A percentile compares a stretch with the other conserved stretches of the same genome.
Evolutionary conservation across 345 rosid species (phyloP).

Genomic region (Crucihimalaya himalaica): DNA sequence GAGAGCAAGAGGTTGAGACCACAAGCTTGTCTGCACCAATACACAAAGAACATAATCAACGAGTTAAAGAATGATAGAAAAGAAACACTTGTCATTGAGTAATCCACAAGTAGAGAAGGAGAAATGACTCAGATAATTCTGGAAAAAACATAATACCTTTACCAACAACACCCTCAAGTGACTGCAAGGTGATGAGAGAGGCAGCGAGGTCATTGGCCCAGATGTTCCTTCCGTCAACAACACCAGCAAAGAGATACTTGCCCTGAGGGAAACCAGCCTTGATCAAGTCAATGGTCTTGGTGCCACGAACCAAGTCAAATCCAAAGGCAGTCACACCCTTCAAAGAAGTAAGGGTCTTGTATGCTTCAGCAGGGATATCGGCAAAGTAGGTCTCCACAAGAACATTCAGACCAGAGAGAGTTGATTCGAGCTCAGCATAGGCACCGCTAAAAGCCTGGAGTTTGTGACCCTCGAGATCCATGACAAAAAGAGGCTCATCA

Average conservation of each 20-base stretch:
- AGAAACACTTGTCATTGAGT: not conserved
- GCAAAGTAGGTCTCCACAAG: slow-evolving; percentile 93
- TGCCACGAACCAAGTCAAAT: slow-evolving; percentile 89
- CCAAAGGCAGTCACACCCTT: slow-evolving; percentile 85
- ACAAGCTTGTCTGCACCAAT: slow-evolving; percentile 76
- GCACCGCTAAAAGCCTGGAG: slow-evolving; percentile 82
- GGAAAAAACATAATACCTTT: slow-evolving; percentile 54
- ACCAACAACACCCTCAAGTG: slow-evolving; percentile 78
- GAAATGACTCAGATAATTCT: not conserved
- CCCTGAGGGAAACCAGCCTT: slow-evolving; percentile 76
- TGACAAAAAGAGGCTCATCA: slow-evolving; percentile 86
- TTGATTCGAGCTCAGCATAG: slow-evolving; percentile 74
- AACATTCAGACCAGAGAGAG: slow-evolving; percentile 81
- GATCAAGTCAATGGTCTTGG: slow-evolving; percentile 78
- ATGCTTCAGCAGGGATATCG: slow-evolving; percentile 81
- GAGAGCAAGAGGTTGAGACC: slow-evolving; percentile 96
- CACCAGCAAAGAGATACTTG: slow-evolving; percentile 93
- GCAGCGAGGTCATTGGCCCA: slow-evolving; percentile 97
- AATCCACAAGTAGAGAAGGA: not conserved
- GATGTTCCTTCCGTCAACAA: slow-evolving; percentile 97
- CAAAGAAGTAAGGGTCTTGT: slow-evolving; percentile 75
- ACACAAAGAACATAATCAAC: slow-evolving; percentile 7
- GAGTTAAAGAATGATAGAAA: not conserved
- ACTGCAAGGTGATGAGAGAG: slow-evolving; percentile 59
- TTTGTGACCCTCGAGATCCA: slow-evolving; percentile 89